phyloP scores from a whole-genome alignment of 2,329 filamentous ascomycete genomes.

The Fusarium nurragi region DNA sequence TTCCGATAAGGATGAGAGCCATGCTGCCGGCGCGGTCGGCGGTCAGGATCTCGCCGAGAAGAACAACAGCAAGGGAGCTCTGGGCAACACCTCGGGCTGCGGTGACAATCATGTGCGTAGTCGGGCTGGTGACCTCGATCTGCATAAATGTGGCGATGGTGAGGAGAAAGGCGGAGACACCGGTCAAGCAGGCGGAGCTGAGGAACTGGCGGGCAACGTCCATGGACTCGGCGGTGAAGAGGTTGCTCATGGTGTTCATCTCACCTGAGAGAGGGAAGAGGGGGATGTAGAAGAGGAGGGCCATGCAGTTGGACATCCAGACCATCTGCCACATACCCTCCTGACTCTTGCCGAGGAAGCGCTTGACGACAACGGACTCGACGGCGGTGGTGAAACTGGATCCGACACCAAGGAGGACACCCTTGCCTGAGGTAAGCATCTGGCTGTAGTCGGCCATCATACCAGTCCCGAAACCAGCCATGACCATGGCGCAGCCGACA shows the following conservation, averaged over 20 bases:
- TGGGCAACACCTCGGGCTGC: conserved; percentile 42
- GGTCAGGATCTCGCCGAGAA: conserved; percentile 40
- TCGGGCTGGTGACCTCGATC: conserved; percentile 43
- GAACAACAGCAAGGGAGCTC: conserved; percentile 41
- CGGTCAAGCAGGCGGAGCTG: conserved; percentile 36
- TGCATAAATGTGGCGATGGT: conserved; percentile 44
- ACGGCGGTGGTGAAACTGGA: conserved; percentile 43
- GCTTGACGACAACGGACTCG: conserved; percentile 43
- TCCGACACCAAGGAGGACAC: conserved; percentile 40
- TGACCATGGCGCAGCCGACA: conserved; percentile 42
- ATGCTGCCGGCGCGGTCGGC: conserved; percentile 43
- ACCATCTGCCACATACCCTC: conserved; percentile 46
- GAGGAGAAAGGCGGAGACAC: conserved; percentile 42
- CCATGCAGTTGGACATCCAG: conserved; percentile 45
- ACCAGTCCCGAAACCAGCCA: conserved; percentile 42
- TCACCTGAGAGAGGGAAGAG: conserved; percentile 42
- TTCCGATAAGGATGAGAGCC: conserved; percentile 40
- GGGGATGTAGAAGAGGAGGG: conserved; percentile 40
- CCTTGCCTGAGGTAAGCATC: conserved; percentile 43
- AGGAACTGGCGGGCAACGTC: conserved; percentile 38
- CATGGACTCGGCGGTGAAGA: conserved; percentile 29
- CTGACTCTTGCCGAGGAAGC: conserved; percentile 41
- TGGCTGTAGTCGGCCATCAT: conserved; percentile 44
- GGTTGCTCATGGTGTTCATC: conserved; percentile 31
- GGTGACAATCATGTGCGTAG: conserved; percentile 44